These are phyloP conservation scores for Xylariomycetidae sp. DNA, from an alignment of 2,329 filamentous ascomycete genomes.

Conservation along the genomic window DNA sequence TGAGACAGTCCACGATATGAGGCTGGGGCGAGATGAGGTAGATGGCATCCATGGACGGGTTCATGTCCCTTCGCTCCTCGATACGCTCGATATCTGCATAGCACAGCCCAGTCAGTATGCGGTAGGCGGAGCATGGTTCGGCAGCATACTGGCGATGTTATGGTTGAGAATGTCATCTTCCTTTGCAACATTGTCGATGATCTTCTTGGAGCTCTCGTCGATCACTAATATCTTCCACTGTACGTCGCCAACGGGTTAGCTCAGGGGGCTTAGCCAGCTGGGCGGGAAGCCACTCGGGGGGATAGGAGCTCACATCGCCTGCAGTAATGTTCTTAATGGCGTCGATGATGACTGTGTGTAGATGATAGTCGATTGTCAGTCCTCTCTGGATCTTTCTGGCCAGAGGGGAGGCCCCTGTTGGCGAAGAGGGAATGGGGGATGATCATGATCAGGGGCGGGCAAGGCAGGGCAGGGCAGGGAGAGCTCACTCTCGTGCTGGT, in stretches of 20 bases:
- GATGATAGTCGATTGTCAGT: conserved; percentile 9
- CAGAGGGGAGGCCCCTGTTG: too few relatives aligned
- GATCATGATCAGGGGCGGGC: background rate
- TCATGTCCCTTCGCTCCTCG: conserved; percentile 75
- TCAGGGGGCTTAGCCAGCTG: background rate
- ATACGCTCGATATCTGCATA: conserved; percentile 89
- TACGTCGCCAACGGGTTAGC: conserved; percentile 6
- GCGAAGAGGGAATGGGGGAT: conserved; percentile 1
- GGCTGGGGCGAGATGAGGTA: conserved; percentile 83
- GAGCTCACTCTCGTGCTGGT: conserved; percentile 67
- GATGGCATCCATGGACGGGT: conserved; percentile 88
- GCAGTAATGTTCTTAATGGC: conserved; percentile 72
- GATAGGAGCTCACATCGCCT: conserved; percentile 60
- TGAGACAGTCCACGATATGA: conserved; percentile 86
- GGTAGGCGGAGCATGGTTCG: conserved; percentile 9
- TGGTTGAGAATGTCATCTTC: conserved; percentile 96
- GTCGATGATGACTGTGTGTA: conserved; percentile 57
- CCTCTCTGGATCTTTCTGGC: conserved; percentile 1
- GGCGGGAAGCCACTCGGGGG: too few relatives aligned
- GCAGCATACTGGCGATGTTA: conserved; percentile 80
- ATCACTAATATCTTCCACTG: conserved; percentile 98
- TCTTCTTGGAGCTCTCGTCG: conserved; percentile 74
- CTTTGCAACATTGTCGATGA: conserved; percentile 85
- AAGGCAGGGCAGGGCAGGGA: conserved; percentile 1
- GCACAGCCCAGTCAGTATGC: too few relatives aligned